Evolutionary conservation across 2,329 filamentous ascomycete genomes (phyloP).

Genomic region (Pestalotiopsis sp.): DNA sequence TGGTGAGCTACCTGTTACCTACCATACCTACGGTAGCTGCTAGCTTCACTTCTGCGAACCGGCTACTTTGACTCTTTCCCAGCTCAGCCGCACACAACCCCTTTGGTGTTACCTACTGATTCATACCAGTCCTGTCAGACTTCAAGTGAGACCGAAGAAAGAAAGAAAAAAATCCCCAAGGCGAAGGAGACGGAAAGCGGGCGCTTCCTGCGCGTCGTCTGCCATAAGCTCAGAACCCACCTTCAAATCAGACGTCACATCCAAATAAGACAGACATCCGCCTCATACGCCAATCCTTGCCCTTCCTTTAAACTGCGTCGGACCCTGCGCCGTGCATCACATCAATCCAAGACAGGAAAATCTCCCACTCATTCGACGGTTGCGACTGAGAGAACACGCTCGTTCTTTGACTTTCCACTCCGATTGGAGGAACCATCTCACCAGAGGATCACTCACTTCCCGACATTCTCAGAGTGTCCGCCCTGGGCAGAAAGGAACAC

Average conservation of each 20-base stretch:
- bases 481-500: neutral
- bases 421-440: neutral
- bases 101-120: neutral
- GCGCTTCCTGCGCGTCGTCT: neutral
- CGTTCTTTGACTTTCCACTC: neutral
- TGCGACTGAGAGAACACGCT: neutral
- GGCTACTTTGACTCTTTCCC: neutral
- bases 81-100: neutral
- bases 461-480: neutral
- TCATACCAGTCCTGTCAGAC: neutral
- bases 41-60: neutral
- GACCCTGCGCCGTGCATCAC: neutral
- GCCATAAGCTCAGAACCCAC: neutral
- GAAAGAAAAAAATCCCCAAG: neutral
- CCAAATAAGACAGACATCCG: slow-evolving; percentile 13
- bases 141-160: neutral
- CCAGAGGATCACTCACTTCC: neutral
- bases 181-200: neutral
- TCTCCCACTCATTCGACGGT: neutral
- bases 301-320: slow-evolving; percentile 5
- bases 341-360: neutral
- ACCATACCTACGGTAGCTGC: neutral
- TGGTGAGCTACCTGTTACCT: neutral
- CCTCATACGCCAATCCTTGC: neutral
- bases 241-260: slow-evolving; percentile 4